phyloP scores from a whole-genome alignment of 1,284 basidiomycete genomes.

The Leucoagaricus sp. region DNA sequence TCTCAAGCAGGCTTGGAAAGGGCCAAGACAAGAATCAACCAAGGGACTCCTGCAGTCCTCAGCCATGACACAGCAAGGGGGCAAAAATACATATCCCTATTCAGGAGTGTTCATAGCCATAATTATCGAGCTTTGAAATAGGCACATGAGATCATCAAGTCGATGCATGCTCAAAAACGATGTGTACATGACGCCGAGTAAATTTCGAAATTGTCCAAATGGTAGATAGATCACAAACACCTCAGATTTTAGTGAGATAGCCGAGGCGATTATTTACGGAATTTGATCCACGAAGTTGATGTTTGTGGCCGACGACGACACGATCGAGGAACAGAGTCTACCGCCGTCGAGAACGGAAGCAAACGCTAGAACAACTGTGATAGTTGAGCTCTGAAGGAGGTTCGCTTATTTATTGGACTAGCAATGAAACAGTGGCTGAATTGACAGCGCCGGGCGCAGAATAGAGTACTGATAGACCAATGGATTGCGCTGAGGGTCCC shows the following conservation, averaged over 20 bases:
- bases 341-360: conserved; percentile 6
- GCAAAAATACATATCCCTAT: too few relatives aligned
- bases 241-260: conserved; percentile 2
- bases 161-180: background rate
- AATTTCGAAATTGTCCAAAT: conserved; percentile 4
- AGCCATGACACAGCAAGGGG: background rate
- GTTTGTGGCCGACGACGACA: background rate
- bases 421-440: background rate
- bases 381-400: background rate
- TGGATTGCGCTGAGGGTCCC: background rate
- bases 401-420: background rate
- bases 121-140: conserved; percentile 1
- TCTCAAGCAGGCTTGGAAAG: too few relatives aligned
- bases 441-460: background rate
- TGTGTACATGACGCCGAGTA: background rate
- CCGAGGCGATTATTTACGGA: conserved; percentile 6
- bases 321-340: background rate
- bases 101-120: background rate
- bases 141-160: conserved; percentile 4
- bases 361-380: background rate
- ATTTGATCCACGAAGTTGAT: conserved; percentile 12
- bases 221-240: conserved; percentile 7
- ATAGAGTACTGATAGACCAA: background rate
- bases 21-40: too few relatives aligned
- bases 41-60: background rate